Percentiles rank a stretch among this genome's conserved stretches.
Evolutionary conservation across 148 eudicot genomes (phyloP).

Genomic region (Arbutus unedo): DNA sequence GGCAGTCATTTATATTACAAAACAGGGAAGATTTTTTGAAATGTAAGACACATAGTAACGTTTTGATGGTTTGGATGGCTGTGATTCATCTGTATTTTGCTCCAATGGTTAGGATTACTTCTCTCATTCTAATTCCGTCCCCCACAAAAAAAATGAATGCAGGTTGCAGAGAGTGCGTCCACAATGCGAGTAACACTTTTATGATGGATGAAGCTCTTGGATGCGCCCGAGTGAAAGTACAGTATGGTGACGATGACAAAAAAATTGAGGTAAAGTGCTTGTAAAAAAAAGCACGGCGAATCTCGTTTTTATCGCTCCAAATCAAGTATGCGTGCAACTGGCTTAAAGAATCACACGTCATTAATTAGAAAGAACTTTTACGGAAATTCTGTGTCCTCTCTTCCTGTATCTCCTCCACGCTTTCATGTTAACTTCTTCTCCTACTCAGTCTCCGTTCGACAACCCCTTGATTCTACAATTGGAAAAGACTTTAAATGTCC

Average conservation of each 20-base stretch:
- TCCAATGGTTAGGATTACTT: too few species aligned
- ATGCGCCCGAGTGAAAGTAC: slow-evolving; percentile 49
- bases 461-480: too few species aligned
- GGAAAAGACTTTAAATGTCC: too few species aligned
- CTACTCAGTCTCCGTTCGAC: too few species aligned
- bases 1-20: neutral
- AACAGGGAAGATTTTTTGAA: too few species aligned
- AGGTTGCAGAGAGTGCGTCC: slow-evolving; percentile 61
- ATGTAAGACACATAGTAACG: too few species aligned
- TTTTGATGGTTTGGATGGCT: too few species aligned
- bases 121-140: too few species aligned
- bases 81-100: too few species aligned
- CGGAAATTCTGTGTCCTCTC: neutral
- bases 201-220: slow-evolving; percentile 50
- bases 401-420: too few species aligned
- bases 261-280: slow-evolving; percentile 30
- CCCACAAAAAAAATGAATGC: neutral
- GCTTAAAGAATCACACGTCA: neutral
- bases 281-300: neutral
- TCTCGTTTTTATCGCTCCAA: neutral
- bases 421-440: too few species aligned
- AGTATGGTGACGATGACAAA: slow-evolving; percentile 45
- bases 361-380: neutral
- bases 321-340: neutral
- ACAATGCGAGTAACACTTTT: slow-evolving; percentile 50